These are phyloP conservation scores for Thelephora terrestris DNA, from an alignment of 1,284 basidiomycete genomes.

Conservation along the genomic window DNA sequence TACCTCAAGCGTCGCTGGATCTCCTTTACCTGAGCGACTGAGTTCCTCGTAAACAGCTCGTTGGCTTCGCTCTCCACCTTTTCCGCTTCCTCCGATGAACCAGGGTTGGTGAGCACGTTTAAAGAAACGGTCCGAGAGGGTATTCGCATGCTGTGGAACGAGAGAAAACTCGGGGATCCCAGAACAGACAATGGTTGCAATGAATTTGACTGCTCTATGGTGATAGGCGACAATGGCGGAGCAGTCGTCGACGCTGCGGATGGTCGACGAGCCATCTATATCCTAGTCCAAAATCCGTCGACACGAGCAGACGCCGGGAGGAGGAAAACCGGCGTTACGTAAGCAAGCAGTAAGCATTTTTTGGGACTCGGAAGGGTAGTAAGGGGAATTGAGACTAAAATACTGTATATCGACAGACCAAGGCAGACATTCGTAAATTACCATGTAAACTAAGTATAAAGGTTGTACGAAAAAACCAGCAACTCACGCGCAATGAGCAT, in stretches of 20 bases:
- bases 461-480: too few relatives aligned
- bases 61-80: slow-evolving; percentile 49
- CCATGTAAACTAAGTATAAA: too few relatives aligned
- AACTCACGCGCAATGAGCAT: too few relatives aligned
- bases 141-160: slow-evolving; percentile 5
- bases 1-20: slow-evolving; percentile 69
- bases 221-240: slow-evolving; percentile 8
- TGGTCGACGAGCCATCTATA: slow-evolving; percentile 21
- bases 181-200: slow-evolving; percentile 1
- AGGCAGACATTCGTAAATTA: background rate
- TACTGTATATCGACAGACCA: background rate
- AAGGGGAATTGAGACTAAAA: background rate
- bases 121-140: slow-evolving; percentile 13
- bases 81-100: background rate
- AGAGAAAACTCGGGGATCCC: slow-evolving; percentile 1
- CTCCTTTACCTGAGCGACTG: slow-evolving; percentile 65
- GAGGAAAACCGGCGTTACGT: too few relatives aligned
- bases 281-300: too few relatives aligned
- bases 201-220: background rate
- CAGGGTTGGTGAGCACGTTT: slow-evolving; percentile 5
- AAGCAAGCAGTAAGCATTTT: too few relatives aligned
- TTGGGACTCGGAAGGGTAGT: background rate
- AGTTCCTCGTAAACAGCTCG: slow-evolving; percentile 67
- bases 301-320: too few relatives aligned
- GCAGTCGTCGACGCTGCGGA: slow-evolving; percentile 17